These are phyloP conservation scores for Beauveria medogensis DNA, from an alignment of 2,329 filamentous ascomycete genomes.

Conservation along the genomic window DNA sequence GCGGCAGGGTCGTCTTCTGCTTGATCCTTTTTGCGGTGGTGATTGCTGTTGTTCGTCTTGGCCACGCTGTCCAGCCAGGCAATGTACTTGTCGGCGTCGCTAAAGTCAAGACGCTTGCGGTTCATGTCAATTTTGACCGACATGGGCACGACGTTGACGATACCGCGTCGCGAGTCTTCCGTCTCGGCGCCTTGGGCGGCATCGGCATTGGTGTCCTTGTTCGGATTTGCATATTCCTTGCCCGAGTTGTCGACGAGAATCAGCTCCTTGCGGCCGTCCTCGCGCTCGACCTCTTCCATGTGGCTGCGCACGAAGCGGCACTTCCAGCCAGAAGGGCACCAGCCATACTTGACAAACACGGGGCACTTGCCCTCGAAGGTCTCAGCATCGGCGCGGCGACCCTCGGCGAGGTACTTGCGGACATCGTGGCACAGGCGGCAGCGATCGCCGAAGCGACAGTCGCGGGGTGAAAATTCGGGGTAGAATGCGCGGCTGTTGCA, in stretches of 20 bases:
- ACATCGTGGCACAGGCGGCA: conserved; percentile 82
- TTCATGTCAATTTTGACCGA: conserved; percentile 66
- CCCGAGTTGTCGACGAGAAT: conserved; percentile 48
- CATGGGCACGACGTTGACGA: conserved; percentile 67
- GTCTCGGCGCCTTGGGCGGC: conserved; percentile 31
- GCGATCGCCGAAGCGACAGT: conserved; percentile 69
- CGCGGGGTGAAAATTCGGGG: conserved; percentile 72
- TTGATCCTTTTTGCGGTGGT: conserved; percentile 35
- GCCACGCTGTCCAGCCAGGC: conserved; percentile 66
- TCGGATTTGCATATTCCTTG: conserved; percentile 10
- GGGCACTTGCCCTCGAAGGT: conserved; percentile 75
- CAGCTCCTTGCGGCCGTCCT: conserved; percentile 77
- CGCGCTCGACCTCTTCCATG: conserved; percentile 67
- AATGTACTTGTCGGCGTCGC: conserved; percentile 67
- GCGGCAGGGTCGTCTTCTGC: background rate
- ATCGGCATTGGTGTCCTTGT: conserved; percentile 15
- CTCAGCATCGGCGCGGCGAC: conserved; percentile 70
- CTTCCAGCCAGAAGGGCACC: conserved; percentile 82
- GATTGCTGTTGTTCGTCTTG: conserved; percentile 29
- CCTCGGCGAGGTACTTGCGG: conserved; percentile 73
- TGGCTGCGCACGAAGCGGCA: conserved; percentile 87
- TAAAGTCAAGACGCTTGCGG: conserved; percentile 61
- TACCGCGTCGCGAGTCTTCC: conserved; percentile 50
- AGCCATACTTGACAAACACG: conserved; percentile 66
- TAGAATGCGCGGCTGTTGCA: conserved; percentile 65